Evolutionary conservation across 2,329 filamentous ascomycete genomes (phyloP).

Genomic region (Zasmidium citrigriseum): DNA sequence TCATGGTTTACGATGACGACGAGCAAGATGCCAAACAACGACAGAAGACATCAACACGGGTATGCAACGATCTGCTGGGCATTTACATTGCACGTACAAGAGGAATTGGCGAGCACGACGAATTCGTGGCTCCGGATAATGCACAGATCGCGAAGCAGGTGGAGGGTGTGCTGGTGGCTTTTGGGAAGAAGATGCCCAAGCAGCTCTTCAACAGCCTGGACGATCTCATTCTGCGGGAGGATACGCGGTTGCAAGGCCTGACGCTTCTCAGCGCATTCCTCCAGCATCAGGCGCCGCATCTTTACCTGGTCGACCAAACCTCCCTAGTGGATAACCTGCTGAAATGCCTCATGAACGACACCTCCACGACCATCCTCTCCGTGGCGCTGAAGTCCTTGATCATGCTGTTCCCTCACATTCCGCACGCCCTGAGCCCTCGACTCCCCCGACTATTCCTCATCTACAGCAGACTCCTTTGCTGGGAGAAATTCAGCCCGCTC

Average conservation of each 20-base stretch:
- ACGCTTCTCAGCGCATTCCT: constrained; percentile 72
- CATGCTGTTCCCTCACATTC: constrained; percentile 82
- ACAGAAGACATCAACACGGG: constrained; percentile 58
- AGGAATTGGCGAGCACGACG: constrained; percentile 37
- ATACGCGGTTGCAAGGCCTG: constrained; percentile 64
- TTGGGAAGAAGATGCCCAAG: constrained; percentile 70
- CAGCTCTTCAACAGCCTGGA: constrained; percentile 68
- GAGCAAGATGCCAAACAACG: constrained; percentile 52
- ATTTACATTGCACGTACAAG: constrained; percentile 46
- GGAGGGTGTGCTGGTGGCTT: constrained; percentile 54
- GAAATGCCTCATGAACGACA: constrained; percentile 74
- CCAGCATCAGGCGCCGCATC: constrained; percentile 74
- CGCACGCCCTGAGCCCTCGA: constrained; percentile 67
- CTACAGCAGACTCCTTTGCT: constrained; percentile 77
- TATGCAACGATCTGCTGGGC: constrained; percentile 57
- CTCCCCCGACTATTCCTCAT: constrained; percentile 77
- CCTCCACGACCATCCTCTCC: constrained; percentile 74
- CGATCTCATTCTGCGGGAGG: constrained; percentile 63
- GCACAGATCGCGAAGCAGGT: constrained; percentile 51
- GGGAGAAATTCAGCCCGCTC: constrained; percentile 59
- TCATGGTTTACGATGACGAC: constrained; percentile 64
- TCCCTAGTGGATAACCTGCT: constrained; percentile 71
- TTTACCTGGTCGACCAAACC: constrained; percentile 72
- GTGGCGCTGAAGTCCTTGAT: constrained; percentile 72
- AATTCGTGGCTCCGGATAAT: constrained; percentile 43